Conservation (phyloP, 768 basidiomycete species). For the Pisolithus marmoratus region DNA sequence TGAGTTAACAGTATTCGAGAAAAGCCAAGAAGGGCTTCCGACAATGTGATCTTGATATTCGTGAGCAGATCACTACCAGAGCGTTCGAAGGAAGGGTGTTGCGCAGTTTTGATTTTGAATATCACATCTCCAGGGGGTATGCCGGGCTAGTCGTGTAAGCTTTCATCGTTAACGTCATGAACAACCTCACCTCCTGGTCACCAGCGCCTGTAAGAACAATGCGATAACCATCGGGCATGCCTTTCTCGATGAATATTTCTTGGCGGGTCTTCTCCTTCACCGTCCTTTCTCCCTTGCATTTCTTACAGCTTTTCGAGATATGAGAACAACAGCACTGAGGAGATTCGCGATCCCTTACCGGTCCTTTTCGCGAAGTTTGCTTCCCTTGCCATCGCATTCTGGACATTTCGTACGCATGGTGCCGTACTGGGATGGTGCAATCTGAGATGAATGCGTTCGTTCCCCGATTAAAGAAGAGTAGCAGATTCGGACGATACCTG, state of each 20-base stretch:
- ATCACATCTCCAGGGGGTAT: conserved; percentile 87
- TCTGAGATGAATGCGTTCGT: conserved; percentile 17
- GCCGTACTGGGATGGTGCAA: conserved; percentile 43
- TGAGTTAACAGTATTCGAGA: conserved; percentile 86
- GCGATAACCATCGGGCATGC: conserved; percentile 76
- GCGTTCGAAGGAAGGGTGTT: conserved; percentile 79
- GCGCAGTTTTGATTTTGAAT: conserved; percentile 63
- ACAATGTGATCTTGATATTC: conserved; percentile 79
- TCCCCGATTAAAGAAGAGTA: neutral
- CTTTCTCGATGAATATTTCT: conserved; percentile 81
- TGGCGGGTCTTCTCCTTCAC: conserved; percentile 86
- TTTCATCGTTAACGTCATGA: neutral
- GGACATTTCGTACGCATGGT: conserved; percentile 52
- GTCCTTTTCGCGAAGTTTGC: conserved; percentile 78
- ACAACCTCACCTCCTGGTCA: conserved; percentile 67
- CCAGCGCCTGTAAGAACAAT: conserved; percentile 91
- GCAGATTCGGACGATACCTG: conserved; percentile 33
- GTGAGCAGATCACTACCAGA: conserved; percentile 78
- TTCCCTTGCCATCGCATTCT: conserved; percentile 66
- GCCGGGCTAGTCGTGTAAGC: conserved; percentile 57
- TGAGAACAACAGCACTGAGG: conserved; percentile 1
- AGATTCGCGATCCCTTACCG: conserved; percentile 39
- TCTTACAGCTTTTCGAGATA: conserved; percentile 69
- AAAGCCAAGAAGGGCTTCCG: conserved; percentile 94
- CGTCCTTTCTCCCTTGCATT: conserved; percentile 84